Percentiles rank a stretch among this genome's conserved stretches.
These are phyloP conservation scores for Holtermannia corniformis DNA, from an alignment of 768 basidiomycete genomes.

Conservation along the genomic window DNA sequence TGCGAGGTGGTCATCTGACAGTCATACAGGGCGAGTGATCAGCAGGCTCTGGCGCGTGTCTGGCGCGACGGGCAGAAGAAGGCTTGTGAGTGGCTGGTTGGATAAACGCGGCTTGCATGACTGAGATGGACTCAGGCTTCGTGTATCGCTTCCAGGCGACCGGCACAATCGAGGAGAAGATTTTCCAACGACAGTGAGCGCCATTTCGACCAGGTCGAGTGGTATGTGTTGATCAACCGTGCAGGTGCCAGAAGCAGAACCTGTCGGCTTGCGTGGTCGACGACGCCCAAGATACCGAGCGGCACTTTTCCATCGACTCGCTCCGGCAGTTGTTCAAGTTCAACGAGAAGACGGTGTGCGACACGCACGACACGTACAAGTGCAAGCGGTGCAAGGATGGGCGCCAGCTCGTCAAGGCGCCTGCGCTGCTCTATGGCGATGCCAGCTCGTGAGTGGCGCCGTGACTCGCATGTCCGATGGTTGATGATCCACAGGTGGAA, in stretches of 20 bases:
- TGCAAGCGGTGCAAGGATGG: conserved; percentile 62
- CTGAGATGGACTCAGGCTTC: conserved; percentile 63
- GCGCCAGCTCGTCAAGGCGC: conserved; percentile 69
- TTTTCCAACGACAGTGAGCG: conserved; percentile 85
- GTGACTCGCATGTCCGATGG: conserved; percentile 2
- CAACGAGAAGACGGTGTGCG: conserved; percentile 73
- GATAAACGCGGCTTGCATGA: background rate
- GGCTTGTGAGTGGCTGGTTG: conserved; percentile 63
- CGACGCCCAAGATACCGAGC: conserved; percentile 87
- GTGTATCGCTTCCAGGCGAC: conserved; percentile 97
- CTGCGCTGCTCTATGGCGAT: conserved; percentile 86
- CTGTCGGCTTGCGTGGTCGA: conserved; percentile 97
- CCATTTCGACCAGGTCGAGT: background rate
- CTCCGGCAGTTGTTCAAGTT: conserved; percentile 85
- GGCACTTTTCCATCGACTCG: conserved; percentile 84
- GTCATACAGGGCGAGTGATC: conserved; percentile 67
- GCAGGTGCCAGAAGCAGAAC: conserved; percentile 67
- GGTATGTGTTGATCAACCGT: background rate
- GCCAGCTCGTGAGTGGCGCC: conserved; percentile 74
- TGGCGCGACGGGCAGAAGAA: conserved; percentile 99
- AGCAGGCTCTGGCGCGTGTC: conserved; percentile 94
- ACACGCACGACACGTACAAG: conserved; percentile 98
- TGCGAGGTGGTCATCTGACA: conserved; percentile 11
- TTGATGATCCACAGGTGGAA: conserved; percentile 64
- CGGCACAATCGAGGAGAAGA: conserved; percentile 97